A percentile compares a stretch with the other conserved stretches of the same genome.
phyloP scores from a whole-genome alignment of 2,329 filamentous ascomycete genomes.

The Alternaria alternata region DNA sequence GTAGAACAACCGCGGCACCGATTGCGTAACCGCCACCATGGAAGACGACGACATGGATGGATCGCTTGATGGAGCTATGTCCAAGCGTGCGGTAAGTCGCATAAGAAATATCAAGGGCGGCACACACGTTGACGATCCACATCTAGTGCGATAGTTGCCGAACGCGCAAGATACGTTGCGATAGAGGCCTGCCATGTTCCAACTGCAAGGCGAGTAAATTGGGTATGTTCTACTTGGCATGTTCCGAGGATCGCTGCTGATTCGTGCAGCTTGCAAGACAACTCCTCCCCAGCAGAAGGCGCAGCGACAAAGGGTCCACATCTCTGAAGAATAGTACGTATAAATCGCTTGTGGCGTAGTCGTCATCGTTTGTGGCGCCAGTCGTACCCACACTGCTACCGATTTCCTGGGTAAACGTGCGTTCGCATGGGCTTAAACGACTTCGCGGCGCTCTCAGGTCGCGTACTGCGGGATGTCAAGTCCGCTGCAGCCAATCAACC shows the following conservation, averaged over 20 bases:
- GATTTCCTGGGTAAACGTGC: neutral
- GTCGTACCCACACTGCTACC: neutral
- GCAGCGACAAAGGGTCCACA: slow-evolving; percentile 46
- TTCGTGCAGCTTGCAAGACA: slow-evolving; percentile 41
- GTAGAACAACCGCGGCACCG: slow-evolving; percentile 20
- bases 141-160: slow-evolving; percentile 47
- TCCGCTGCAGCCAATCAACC: neutral
- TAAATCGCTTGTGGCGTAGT: neutral
- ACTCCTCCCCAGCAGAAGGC: slow-evolving; percentile 44
- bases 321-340: slow-evolving; percentile 50
- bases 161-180: slow-evolving; percentile 47
- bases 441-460: neutral
- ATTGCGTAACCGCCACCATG: slow-evolving; percentile 31
- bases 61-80: slow-evolving; percentile 34
- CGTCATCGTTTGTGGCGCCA: neutral
- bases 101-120: neutral
- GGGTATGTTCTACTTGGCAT: slow-evolving; percentile 28
- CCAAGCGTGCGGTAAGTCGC: slow-evolving; percentile 42
- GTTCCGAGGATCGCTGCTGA: slow-evolving; percentile 13
- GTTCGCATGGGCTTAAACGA: neutral
- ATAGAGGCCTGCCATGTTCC: slow-evolving; percentile 45
- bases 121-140: slow-evolving; percentile 10
- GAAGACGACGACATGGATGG: slow-evolving; percentile 43
- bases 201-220: slow-evolving; percentile 50
- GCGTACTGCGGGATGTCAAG: neutral